Base-by-base conservation (phyloP, 2,329 filamentous ascomycete genomes). In the Nemania abortiva region DNA sequence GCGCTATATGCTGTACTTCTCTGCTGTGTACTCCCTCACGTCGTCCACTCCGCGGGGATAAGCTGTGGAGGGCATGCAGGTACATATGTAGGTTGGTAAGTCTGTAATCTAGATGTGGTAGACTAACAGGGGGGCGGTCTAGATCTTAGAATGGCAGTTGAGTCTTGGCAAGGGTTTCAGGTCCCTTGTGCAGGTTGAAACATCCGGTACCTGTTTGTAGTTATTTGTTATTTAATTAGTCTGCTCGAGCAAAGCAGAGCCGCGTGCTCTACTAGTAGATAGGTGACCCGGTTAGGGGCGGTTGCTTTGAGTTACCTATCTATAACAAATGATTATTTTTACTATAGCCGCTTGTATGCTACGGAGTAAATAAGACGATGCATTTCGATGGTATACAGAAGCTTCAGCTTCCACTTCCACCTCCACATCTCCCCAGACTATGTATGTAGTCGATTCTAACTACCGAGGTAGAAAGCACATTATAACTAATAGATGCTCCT, bases 131-230 rank as follows among this genome's bases (percentile, higher is more conserved):
- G 39, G 15, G 39, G 18, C 31, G 31, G 52, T n/a, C 24, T 34
- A 37, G 53, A 22, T 22, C 50, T 34, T 52, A 20, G 62, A 49
- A 37, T 57, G 62, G 57, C 20, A 60, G 52, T 34, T 50, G 45
- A 49, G 29, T 39, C 66, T 69, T 57, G 61, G 66, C 66, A 68
- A 39, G 56, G 55, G 66, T 11, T 20, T 60, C 11, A 20, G 49
- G 11, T n/a, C 20, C 39, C 39, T 2, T 42, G 4, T 42, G 11
- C 9, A 42, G 39, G 39, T 42, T 42, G 39, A 42, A 42, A 42
- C 39, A 18, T 42, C 13, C 39, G 39, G 39, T 42, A 42, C 24
- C 24, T 27, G 5, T 6, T 18, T 42, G 39, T 34, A 6, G 31
- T 42, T 42, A 15, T 15, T 18, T 42, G 11, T 15, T 15, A 18